Evolutionary conservation across 2,329 filamentous ascomycete species (phyloP).

Genomic region (Stachybotrys chartarum): DNA sequence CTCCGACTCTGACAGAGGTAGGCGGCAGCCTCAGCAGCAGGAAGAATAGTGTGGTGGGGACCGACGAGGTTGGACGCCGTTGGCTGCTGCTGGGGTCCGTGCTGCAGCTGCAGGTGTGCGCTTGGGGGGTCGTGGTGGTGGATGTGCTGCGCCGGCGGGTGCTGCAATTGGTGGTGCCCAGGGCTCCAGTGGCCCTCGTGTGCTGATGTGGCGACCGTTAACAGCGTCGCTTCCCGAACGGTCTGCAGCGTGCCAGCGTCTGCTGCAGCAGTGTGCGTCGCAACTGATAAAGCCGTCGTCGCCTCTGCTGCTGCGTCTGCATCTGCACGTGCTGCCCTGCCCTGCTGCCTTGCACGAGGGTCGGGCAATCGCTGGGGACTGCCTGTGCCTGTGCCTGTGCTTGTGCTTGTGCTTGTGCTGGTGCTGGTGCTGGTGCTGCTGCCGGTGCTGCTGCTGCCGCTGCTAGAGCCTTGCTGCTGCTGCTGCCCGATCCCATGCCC

Average conservation of each 20-base stretch:
- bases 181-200: neutral
- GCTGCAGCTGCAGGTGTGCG: neutral
- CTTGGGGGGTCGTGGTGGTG: neutral
- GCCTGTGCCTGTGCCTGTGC: neutral
- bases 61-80: too few relatives aligned
- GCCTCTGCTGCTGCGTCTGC: neutral
- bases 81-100: neutral
- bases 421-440: neutral
- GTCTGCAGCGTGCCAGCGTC: neutral
- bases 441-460: slow-evolving; percentile 1
- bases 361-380: too few relatives aligned
- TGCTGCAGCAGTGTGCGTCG: neutral
- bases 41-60: neutral
- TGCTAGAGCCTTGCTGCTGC: slow-evolving; percentile 4
- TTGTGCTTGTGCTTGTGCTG: neutral
- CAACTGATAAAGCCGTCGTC: neutral
- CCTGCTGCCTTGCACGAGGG: neutral
- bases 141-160: neutral
- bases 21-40: neutral
- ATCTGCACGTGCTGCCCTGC: neutral
- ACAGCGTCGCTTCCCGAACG: too few relatives aligned
- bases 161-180: neutral
- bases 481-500: neutral
- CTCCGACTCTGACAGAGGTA: slow-evolving; percentile 1
- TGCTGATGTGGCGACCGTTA: neutral